Evolutionary conservation across 768 basidiomycete genomes (phyloP), one percentile per base, ranked within the genome.

Genomic region (Russula sp.): DNA sequence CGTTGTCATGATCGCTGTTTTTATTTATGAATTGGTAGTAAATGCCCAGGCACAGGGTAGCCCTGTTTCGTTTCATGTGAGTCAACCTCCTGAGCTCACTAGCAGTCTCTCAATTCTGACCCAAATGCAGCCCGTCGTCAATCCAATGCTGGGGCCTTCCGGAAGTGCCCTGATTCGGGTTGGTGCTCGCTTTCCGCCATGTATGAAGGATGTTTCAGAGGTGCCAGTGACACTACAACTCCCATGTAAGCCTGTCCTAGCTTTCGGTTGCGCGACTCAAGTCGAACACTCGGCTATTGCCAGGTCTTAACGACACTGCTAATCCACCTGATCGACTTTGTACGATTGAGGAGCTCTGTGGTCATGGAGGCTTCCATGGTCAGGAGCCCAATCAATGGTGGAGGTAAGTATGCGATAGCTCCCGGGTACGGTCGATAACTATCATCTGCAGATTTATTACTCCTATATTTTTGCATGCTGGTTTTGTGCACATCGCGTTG

Each of bases 111-210:
- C 49, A 25, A 5, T 48, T 29, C n/a, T 36, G 35, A 41, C 10
- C 11, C 11, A 50, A 56, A 18, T 39, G 14, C 60, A 92, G 87
- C 91, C 91, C 22, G 79, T 81, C 3, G 82, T 93, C 56, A 96
- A 95, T 68, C 85, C 86, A 5, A 92, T 96, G 91, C 78, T 98
- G 18, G 96, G 96, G 2, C 96, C 96, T 3, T 88, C 90, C 0
- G 82, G 81, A 51, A 86, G 85, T 49, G 92, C 87, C 2, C 76
- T 98, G 14, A 91, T 98, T 61, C 83, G 88, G 68, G 76, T 92
- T 54, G 95, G 95, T 3, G 93, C 96, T 25, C 88, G 96, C 32
- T 97, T 94, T 70, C 90, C 91, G 14, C 89, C 94, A 0, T 96
- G 93, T 68, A 95, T 95, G 90, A 94, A 93, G 70, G 66, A 72